Base-by-base conservation (phyloP, 352 stramenopile genomes). In the Globisporangium orthogonon region DNA sequence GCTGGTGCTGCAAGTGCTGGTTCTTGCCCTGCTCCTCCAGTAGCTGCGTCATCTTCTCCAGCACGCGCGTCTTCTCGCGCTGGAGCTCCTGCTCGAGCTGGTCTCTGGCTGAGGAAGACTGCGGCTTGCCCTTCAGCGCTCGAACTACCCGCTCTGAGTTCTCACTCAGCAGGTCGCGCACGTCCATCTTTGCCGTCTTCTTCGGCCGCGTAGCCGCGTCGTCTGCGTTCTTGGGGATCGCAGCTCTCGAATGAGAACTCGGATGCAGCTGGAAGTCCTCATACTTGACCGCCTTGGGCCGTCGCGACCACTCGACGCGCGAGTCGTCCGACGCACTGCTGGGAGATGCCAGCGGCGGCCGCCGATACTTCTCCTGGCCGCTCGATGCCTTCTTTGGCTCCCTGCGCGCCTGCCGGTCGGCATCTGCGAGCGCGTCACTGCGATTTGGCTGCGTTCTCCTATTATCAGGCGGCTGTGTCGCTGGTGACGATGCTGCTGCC, bases 11-110 rank as follows among this genome's bases (percentile, higher is more conserved):
- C 11, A 89, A 58, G 9, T 79, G 70, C 56, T 88, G 77, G 30
- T 64, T 82, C 53, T 86, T 89, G 41, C 64, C 65, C 52, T 92
- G 77, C 33, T 89, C 79, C 15, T 87, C 69, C 5, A 89, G 63
- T 17, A 90, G 51, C 33, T 83, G 73, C 2, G 76, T 80, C 74
- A 85, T 87, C 56, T 87, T 88, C 31, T 86, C 64, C 44, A 89
- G 55, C 43, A 86, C 75, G 18, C 73, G 76, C 58, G 80, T 79
- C 62, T 90, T 87, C 51, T 92, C 82, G 5, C 76, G 77, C 50
- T 87, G 70, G 4, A 92, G 53, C 49, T 87, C 73, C 15, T 54
- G 47, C 60, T 78, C 69, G n/a, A 87, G 61, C 56, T 6, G 52
- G 52, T 3, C 56, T 40, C 15, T 52, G 31, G 0, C 40, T 39